These are phyloP conservation scores for Fusarium sp. DNA, from an alignment of 2,329 filamentous ascomycete species.

Conservation along the genomic window DNA sequence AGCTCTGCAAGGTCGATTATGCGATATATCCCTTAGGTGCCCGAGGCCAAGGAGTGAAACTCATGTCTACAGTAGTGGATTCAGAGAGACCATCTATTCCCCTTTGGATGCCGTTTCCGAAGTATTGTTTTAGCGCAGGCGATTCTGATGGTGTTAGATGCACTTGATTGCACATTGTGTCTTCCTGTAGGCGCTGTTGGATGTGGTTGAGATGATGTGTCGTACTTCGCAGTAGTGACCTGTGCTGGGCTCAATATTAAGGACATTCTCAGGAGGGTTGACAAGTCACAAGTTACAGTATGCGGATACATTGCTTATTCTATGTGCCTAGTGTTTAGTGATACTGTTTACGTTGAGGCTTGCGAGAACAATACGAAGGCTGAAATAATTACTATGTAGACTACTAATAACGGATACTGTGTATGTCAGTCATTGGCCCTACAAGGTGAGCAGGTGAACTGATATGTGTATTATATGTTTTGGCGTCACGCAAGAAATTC, in stretches of 20 bases:
- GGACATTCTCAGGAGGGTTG: background rate
- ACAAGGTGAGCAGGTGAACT: background rate
- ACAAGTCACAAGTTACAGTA: conserved; percentile 7
- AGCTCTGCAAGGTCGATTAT: conserved; percentile 8
- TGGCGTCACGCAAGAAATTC: background rate
- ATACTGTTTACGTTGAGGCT: background rate
- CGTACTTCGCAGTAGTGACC: background rate
- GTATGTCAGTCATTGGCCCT: background rate
- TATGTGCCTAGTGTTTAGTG: background rate
- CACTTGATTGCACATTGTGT: background rate
- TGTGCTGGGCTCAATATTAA: conserved; percentile 13
- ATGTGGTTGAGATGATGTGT: conserved; percentile 4
- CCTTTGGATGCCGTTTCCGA: conserved; percentile 32
- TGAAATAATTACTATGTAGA: background rate
- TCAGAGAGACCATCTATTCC: conserved; percentile 7
- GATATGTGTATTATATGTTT: conserved; percentile 1
- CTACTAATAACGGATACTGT: too few species aligned
- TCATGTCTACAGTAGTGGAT: conserved; percentile 14
- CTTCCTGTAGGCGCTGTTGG: background rate
- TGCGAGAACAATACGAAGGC: background rate
- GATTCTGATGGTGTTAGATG: background rate
- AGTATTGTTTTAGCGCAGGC: conserved; percentile 37
- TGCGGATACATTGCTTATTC: conserved; percentile 11
- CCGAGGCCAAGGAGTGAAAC: conserved; percentile 7
- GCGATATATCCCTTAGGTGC: background rate